Conservation (phyloP, 352 stramenopile genomes). For the Pythium sp. region DNA sequence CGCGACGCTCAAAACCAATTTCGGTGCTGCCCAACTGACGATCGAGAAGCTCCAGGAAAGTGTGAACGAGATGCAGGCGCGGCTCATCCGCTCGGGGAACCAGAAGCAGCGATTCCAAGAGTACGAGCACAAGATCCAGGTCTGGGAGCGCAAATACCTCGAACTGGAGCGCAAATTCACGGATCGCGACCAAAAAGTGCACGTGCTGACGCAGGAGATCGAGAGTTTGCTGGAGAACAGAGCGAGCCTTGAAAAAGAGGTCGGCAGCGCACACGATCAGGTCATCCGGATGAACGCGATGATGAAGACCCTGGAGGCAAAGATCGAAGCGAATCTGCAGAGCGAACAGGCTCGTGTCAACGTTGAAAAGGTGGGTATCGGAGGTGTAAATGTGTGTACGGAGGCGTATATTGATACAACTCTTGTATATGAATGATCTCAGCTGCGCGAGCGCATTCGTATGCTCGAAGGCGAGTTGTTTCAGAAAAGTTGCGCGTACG, state of each 20-base stretch:
- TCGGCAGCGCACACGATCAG: slow-evolving; percentile 37
- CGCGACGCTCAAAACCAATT: slow-evolving; percentile 24
- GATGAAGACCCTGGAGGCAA: slow-evolving; percentile 47
- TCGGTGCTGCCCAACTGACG: slow-evolving; percentile 27
- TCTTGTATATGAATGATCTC: neutral
- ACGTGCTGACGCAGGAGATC: slow-evolving; percentile 25
- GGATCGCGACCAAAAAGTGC: slow-evolving; percentile 19
- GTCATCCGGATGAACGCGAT: slow-evolving; percentile 42
- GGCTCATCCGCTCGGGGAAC: slow-evolving; percentile 19
- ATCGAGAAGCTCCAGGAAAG: slow-evolving; percentile 34
- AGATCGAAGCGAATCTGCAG: slow-evolving; percentile 34
- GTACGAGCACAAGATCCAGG: slow-evolving; percentile 44
- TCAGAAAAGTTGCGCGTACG: slow-evolving; percentile 28
- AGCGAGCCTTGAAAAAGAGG: slow-evolving; percentile 33
- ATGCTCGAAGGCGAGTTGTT: slow-evolving; percentile 43
- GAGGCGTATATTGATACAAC: neutral
- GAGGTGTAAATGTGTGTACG: no score
- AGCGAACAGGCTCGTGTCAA: slow-evolving; percentile 14
- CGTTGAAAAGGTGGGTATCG: slow-evolving; percentile 7
- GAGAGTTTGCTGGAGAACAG: slow-evolving; percentile 24
- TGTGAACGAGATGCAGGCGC: slow-evolving; percentile 28
- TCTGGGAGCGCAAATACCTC: slow-evolving; percentile 31
- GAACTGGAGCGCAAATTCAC: slow-evolving; percentile 30
- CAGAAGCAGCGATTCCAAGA: slow-evolving; percentile 27
- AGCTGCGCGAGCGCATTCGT: slow-evolving; percentile 40